Evolutionary conservation across 306 rosid genomes (phyloP).

Genomic region (Glycine latifolia): DNA sequence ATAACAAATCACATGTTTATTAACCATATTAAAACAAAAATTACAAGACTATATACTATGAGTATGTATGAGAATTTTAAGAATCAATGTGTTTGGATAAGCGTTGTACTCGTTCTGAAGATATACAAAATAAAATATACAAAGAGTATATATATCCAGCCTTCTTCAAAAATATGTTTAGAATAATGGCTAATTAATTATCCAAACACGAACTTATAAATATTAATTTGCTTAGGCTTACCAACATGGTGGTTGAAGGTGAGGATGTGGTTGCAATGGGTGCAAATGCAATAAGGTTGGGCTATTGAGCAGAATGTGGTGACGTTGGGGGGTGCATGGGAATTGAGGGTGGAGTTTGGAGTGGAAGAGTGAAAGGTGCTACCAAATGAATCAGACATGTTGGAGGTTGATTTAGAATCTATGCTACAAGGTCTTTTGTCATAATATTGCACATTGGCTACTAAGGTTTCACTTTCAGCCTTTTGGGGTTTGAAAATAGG

Average conservation of each 20-base stretch:
- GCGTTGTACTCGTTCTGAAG: not conserved
- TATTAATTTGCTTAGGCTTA: conserved; percentile 32
- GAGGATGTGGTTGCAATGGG: conserved; percentile 49
- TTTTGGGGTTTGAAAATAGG: conserved; percentile 29
- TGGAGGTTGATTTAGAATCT: conserved; percentile 27
- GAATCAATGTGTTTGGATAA: not conserved
- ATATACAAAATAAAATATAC: not conserved
- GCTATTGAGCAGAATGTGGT: conserved; percentile 37
- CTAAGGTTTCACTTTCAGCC: not conserved
- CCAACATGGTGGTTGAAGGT: conserved; percentile 52
- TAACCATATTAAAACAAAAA: not conserved
- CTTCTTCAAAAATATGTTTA: not conserved
- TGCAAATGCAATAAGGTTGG: conserved; percentile 52
- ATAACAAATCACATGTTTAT: not conserved
- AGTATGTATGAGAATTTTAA: not conserved
- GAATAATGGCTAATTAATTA: not conserved
- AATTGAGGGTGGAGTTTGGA: conserved; percentile 44
- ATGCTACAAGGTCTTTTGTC: conserved; percentile 15
- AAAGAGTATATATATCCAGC: not conserved
- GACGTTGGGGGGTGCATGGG: conserved; percentile 44
- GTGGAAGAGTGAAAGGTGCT: conserved; percentile 42
- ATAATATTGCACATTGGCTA: conserved; percentile 5
- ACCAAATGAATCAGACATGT: conserved; percentile 53
- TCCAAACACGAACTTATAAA: not conserved
- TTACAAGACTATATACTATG: not conserved